Evolutionary conservation across 2,329 filamentous ascomycete species (phyloP), one percentile per base, ranked within the genome.

Genomic region (Fusarium albosuccineum): DNA sequence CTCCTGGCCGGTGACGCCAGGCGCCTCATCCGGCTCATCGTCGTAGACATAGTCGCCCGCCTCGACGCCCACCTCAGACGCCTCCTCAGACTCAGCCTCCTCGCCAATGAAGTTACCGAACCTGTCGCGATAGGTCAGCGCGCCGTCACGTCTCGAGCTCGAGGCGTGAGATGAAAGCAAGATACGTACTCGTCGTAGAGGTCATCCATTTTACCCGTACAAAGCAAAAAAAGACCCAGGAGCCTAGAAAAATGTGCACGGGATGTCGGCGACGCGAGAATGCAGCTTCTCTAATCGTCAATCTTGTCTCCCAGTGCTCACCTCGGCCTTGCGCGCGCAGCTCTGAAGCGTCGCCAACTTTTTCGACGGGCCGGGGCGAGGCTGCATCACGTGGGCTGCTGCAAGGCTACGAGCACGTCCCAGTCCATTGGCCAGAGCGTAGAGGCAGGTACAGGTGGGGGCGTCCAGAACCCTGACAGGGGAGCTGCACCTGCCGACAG

Each of bases 71-170:
- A 88, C 88, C 77, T 93, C 89, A 73, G 93, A 95, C 75, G 94
- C 95, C 76, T 92, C 91, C 76, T 97, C 94, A 59, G 93, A 96
- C 78, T 90, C 87, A 71, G 82, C 91, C 75, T 93, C 93, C 81
- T 97, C 96, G 76, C 96, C 96, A 77, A 98, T 97, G 82, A 96
- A 98, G 83, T 98, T 98, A 76, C 95, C 95, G 82, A 98, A 98
- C 85, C 93, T 97, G 54, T 44, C 29, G 56, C 50, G 42, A 64
- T 56, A 58, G 58, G 72, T 73, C 53, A 72, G 67, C 57, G 57
- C 64, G 50, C 62, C 40, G 60, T 57, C 45, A 64, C 27, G 39
- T 56, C 34, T 56, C 33, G 49, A 64, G 58, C 52, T 60, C 34
- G 53, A 52, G 51, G 51, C 52, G 50, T 52, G 42, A 39, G 13